Base-by-base conservation (phyloP, 495 filamentous ascomycete species). In the Aspergillus mulundensis region DNA sequence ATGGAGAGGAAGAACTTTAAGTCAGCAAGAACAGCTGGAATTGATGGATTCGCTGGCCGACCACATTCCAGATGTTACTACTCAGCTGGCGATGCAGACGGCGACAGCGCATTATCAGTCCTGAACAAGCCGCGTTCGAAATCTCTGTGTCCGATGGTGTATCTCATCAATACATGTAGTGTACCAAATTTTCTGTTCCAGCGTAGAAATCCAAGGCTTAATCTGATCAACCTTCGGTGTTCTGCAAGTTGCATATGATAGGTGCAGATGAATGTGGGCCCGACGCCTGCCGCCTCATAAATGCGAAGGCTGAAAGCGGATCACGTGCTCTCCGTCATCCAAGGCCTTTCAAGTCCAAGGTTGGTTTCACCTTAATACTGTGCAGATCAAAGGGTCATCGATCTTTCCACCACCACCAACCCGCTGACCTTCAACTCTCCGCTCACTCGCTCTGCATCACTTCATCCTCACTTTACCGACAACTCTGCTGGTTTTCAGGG, bases 1-100 rank as follows among this genome's bases (percentile, higher is more conserved):
- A 25, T 72, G 78, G 65, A 74, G 85, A 10, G 77, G 82, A 40
- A 81, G 84, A 41, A 87, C 85, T 39, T 70, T 90, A 50, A 87
- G 81, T 43, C 84, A 87, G 51, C 78, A 87, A 62, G 84, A 89
- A 66, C 87, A 89, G 67, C 68, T 84, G 40, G 84, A 89, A 70
- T 69, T 90, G 49, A 84, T 89, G 83, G 75, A 80, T 28, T 79
- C 81, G 36, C 67, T 89, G 21, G 85, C 87, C 59, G 77, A 81
- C 28, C 76, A 87, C 59, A 86, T 86, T 21, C 75, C 75, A 2
- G 75, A 78, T 57, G 75, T 78, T 3, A 76, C 75, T 18, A 64
- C 69, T 0, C 70, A 76, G 41, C 60, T 75, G 14, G 53, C 45
- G 47, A 76, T 85, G 65, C 78, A 69, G 23, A 83, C 85, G 54